Evolutionary conservation across 2,329 filamentous ascomycete genomes (phyloP).

Genomic region (Onygena corvina): DNA sequence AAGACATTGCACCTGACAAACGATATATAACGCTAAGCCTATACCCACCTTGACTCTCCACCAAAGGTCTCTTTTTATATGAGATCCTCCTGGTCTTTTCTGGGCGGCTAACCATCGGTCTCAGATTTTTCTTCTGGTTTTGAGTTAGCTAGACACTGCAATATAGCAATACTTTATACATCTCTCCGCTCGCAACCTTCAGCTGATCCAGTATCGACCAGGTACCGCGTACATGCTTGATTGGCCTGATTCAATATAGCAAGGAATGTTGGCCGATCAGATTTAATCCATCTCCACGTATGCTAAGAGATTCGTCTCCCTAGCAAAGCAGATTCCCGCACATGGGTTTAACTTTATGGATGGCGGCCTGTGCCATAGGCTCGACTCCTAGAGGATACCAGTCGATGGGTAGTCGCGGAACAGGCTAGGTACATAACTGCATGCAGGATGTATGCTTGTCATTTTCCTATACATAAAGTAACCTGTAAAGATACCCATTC

Average conservation of each 20-base stretch:
- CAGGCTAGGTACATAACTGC: background rate
- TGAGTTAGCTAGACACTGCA: no score
- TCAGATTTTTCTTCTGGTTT: background rate
- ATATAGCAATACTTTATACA: no score
- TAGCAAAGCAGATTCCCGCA: background rate
- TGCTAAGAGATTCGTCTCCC: background rate
- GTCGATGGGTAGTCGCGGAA: conserved; percentile 5
- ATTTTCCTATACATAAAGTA: background rate
- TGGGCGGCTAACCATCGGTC: background rate
- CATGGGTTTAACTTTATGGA: conserved; percentile 5
- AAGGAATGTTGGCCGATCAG: no score
- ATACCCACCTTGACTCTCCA: no score
- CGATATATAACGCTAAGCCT: no score
- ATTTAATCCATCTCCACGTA: background rate
- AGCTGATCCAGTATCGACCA: no score
- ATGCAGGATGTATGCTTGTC: conserved; percentile 4
- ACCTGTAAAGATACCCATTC: no score
- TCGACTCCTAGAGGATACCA: conserved; percentile 4
- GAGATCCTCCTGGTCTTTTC: background rate
- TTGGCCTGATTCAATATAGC: no score
- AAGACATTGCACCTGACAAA: background rate
- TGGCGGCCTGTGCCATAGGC: background rate
- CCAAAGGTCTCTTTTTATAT: no score
- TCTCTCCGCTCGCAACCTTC: no score
- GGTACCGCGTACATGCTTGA: no score